Conservation (phyloP, 768 basidiomycete species). For the Albatrellus ellisii region DNA sequence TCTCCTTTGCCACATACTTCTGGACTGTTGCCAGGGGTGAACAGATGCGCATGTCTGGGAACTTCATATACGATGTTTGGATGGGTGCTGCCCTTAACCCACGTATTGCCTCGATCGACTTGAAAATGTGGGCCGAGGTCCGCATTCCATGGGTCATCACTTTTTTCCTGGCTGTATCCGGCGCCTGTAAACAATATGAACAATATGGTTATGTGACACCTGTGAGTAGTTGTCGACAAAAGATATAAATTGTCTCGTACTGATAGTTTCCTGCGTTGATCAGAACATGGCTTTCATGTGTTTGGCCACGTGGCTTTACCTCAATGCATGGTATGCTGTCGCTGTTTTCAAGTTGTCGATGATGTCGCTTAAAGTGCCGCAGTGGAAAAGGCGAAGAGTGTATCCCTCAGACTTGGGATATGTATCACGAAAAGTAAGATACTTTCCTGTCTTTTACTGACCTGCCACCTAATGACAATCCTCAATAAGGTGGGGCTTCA, state of each 20-base stretch:
- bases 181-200: conserved; percentile 93
- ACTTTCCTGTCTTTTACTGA: neutral
- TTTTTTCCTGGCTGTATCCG: conserved; percentile 86
- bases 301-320: conserved; percentile 89
- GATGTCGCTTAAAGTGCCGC: neutral
- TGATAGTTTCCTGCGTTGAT: neutral
- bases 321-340: conserved; percentile 73
- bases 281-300: conserved; percentile 98
- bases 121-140: conserved; percentile 99
- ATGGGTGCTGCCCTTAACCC: conserved; percentile 96
- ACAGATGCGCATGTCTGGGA: conserved; percentile 89
- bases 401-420: conserved; percentile 97
- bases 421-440: conserved; percentile 90
- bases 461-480: no score
- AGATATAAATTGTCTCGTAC: conserved; percentile 10
- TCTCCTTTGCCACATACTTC: conserved; percentile 74
- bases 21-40: conserved; percentile 64
- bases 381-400: conserved; percentile 91
- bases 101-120: conserved; percentile 77
- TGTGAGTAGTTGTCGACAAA: conserved; percentile 27
- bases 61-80: conserved; percentile 88
- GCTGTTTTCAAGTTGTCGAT: neutral
- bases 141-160: conserved; percentile 95
- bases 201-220: conserved; percentile 84
- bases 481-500: conserved; percentile 70